Evolutionary conservation across 306 rosid genomes (phyloP), one percentile per base, ranked within the genome.

Genomic region (Hippophae tibetana): DNA sequence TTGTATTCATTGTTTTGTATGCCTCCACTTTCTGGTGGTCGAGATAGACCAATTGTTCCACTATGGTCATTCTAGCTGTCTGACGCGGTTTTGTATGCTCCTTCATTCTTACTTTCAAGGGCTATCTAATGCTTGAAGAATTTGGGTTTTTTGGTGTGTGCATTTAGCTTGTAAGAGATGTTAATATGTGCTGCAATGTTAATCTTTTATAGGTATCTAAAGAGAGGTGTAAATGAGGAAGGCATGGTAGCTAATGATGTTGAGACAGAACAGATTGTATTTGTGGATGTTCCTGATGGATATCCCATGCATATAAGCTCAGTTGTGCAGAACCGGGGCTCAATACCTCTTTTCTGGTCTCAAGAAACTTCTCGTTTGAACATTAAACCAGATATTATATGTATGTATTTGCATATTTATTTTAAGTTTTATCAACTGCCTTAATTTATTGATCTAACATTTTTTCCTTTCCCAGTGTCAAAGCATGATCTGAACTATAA

Each of bases 171-270:
- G 53, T 43, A 43, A 8, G 13, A 14, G 13, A 50, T 52, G 52
- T 51, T 50, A 42, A 13, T 73, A 12, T n/a, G 54, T 58, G 10
- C 54, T 31, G 13, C 65, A 43, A 18, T 31, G 42, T 58, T 43
- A 10, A 8, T 7, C 47, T 64, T 58, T 77, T 72, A 69, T 78
- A 92, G 99, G 76, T 92, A 92, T 79, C 74, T 92, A 68, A 92
- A 92, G 84, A 87, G 99, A 47, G 99, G 99, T 71, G 93, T 92
- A 54, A 92, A 92, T 76, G 96, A 85, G 56, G 79, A 84, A 65
- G 99, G 99, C 43, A 81, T 95, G 78, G 99, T 92, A 70, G 99
- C 99, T 52, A 92, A 92, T 78, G 99, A 92, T 47, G 99, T 92
- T 49, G 99, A 92, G 88, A 92, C 99, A 23, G 99, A 92, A 74